Evolutionary conservation across 2,329 filamentous ascomycete genomes (phyloP).

Genomic region (Pseudocercospora cruenta): DNA sequence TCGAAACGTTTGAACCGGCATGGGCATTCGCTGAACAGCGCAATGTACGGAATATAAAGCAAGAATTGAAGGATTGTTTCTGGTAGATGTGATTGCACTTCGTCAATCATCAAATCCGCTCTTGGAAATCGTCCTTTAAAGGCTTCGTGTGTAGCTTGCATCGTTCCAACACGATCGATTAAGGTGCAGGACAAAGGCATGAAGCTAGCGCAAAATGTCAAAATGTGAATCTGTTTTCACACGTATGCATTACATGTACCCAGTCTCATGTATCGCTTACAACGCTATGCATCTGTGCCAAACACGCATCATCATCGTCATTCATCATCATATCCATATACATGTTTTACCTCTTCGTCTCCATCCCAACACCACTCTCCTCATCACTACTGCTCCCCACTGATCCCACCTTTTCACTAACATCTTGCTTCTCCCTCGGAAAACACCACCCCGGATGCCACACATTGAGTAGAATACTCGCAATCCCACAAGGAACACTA

Average conservation of each 20-base stretch:
- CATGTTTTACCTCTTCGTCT: background rate
- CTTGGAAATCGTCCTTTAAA: no score
- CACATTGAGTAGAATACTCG: constrained; percentile 35
- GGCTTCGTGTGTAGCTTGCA: no score
- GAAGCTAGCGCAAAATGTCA: background rate
- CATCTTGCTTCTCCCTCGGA: constrained; percentile 27
- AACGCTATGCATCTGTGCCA: background rate
- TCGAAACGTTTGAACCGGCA: background rate
- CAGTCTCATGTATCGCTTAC: no score
- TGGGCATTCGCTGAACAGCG: background rate
- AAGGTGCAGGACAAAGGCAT: background rate
- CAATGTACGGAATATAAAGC: no score
- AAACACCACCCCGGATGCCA: constrained; percentile 41
- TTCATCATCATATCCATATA: background rate
- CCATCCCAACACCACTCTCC: background rate
- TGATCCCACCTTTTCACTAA: no score
- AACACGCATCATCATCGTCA: no score
- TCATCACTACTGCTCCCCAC: constrained; percentile 16
- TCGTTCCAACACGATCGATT: no score
- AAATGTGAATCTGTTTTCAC: background rate
- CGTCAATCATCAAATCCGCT: no score
- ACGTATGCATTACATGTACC: no score
- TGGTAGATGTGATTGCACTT: no score
- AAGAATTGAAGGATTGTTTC: no score
- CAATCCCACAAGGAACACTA: constrained; percentile 39